phyloP scores from a whole-genome alignment of 805 yeast species.

The Scheffersomyces amazonensis region DNA sequence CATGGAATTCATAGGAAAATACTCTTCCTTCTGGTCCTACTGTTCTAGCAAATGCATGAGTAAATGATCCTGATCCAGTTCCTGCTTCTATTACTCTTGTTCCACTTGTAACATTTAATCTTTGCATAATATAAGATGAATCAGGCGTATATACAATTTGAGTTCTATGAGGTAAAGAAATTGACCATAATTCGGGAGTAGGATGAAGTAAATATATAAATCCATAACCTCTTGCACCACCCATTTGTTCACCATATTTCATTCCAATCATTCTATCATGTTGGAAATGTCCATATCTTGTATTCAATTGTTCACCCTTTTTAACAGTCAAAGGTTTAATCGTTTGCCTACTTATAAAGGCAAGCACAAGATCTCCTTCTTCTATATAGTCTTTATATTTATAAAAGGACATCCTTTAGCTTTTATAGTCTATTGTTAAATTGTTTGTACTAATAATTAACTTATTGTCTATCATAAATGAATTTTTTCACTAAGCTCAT shows the following conservation, averaged over 20 bases:
- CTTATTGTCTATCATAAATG: too few relatives aligned
- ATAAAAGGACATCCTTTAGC: constrained; percentile 44
- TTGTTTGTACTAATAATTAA: too few relatives aligned
- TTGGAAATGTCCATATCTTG: constrained; percentile 88
- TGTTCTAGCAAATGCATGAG: constrained; percentile 88
- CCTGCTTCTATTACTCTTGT: constrained; percentile 92
- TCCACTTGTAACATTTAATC: constrained; percentile 71
- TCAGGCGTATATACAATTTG: constrained; percentile 98
- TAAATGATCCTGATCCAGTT: constrained; percentile 94
- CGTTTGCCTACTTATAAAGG: constrained; percentile 78
- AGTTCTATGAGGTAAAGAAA: constrained; percentile 95
- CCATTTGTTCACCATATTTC: constrained; percentile 81
- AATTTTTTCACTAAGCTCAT: not conserved
- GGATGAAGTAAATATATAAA: constrained; percentile 88
- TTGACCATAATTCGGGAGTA: constrained; percentile 93
- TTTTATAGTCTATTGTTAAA: not conserved
- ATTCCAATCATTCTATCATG: constrained; percentile 80
- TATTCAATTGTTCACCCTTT: constrained; percentile 63
- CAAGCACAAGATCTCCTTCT: constrained; percentile 84
- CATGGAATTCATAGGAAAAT: constrained; percentile 89
- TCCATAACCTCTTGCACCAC: constrained; percentile 72
- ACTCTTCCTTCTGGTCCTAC: constrained; percentile 59
- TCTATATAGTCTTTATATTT: constrained; percentile 65
- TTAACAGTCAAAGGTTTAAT: constrained; percentile 71
- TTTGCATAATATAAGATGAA: constrained; percentile 83